Base-by-base conservation (phyloP, 352 stramenopile species). In the Phytophthora crassamura region DNA sequence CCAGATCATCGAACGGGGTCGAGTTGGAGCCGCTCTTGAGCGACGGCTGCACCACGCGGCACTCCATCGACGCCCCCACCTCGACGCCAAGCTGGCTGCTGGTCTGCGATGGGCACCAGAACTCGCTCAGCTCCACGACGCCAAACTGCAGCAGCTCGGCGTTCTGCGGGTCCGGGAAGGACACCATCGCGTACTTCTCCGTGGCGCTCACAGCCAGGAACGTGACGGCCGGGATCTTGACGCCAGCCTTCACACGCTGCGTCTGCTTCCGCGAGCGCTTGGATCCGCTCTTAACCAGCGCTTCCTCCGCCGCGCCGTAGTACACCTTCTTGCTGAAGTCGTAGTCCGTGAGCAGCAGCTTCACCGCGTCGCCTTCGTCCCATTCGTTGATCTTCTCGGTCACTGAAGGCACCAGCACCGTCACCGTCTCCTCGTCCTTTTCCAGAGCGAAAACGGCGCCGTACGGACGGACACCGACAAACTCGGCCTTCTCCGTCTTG, bases 301-400 rank as follows among this genome's bases (percentile, higher is more conserved):
- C 52, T 3, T 63, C 60, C 32, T 84, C 76, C 10, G 77, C 63
- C 20, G 68, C 56, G 9, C 75, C 89, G 42, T 86, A 94, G 65
- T 86, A 96, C 35, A 97, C 78, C 39, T 77, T 76, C 76, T 95
- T 97, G 28, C 88, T 89, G 45, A 90, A 90, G 59, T 97, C 88
- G 64, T 90, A 97, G 70, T 97, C 86, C 1, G 89, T 84, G 3
- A 95, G 72, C 12, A 91, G 55, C 41, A 97, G 39, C 77, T 95
- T 94, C 30, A 92, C 74, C 34, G 56, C 72, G 51, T 88, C 72
- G 34, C 81, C 82, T 67, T 94, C 83, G 46, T 82, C 69, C 75
- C 77, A 90, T 20, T 69, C 48, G 7, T 47, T 67, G 5, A 69
- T 66, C 15, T 77, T 63, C 42, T 79, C 58, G 0, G 74, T 73